phyloP scores from a whole-genome alignment of 805 yeast species.

The Candida quercuum region DNA sequence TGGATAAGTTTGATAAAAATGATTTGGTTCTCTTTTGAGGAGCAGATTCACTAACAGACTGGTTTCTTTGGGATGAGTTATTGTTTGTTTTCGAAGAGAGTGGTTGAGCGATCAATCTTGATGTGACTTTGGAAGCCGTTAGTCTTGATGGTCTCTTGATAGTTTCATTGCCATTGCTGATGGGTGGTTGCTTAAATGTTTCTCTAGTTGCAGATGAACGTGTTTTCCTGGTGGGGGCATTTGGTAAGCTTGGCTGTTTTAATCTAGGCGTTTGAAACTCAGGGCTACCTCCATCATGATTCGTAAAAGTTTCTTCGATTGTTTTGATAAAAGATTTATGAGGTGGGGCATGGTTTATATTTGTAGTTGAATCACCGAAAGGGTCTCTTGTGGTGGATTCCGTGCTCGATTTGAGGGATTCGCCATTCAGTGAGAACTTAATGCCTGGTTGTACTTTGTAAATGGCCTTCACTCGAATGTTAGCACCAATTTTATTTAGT shows the following conservation, averaged over 20 bases:
- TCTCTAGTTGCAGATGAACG: conserved; percentile 17
- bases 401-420: neutral
- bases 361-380: conserved; percentile 21
- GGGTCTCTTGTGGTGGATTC: conserved; percentile 21
- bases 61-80: conserved; percentile 6
- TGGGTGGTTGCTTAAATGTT: conserved; percentile 18
- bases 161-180: conserved; percentile 12
- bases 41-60: conserved; percentile 8
- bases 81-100: conserved; percentile 13
- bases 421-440: conserved; percentile 10
- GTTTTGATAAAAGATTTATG: conserved; percentile 11
- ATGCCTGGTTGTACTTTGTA: conserved; percentile 28
- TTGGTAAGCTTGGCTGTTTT: conserved; percentile 30
- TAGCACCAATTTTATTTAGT: conserved; percentile 66
- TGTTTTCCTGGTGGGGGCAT: conserved; percentile 35
- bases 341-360: conserved; percentile 7
- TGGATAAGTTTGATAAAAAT: neutral
- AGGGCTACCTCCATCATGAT: conserved; percentile 12
- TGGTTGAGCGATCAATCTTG: conserved; percentile 42
- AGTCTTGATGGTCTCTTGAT: conserved; percentile 25
- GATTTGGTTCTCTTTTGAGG: conserved; percentile 12
- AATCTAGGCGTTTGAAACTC: conserved; percentile 38
- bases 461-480: conserved; percentile 53
- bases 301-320: conserved; percentile 15
- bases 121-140: conserved; percentile 40